Evolutionary conservation across 768 basidiomycete species (phyloP).

Genomic region (Termitomyces sp.): DNA sequence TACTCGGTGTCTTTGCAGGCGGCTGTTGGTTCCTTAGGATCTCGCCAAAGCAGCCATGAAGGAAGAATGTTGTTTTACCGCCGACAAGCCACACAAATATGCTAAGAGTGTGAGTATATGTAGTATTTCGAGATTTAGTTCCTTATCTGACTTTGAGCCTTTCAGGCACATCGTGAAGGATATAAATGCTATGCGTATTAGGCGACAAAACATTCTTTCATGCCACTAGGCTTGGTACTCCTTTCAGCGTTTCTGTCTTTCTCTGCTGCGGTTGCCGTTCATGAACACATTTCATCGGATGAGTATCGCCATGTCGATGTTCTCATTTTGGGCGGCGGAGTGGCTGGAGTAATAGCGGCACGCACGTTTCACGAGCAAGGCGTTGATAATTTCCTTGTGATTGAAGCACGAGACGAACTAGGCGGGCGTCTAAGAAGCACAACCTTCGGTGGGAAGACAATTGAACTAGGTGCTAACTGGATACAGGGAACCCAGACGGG

Average conservation of each 20-base stretch:
- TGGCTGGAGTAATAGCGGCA: constrained; percentile 62
- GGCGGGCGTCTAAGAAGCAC: constrained; percentile 55
- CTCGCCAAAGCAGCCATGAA: too few relatives aligned
- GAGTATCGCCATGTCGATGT: constrained; percentile 22
- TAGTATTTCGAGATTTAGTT: too few relatives aligned
- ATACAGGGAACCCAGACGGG: constrained; percentile 44
- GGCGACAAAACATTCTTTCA: too few relatives aligned
- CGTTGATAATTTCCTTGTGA: constrained; percentile 48
- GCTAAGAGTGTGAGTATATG: too few relatives aligned
- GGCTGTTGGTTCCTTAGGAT: too few relatives aligned
- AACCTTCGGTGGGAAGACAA: constrained; percentile 38
- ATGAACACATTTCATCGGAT: background rate
- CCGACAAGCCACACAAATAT: too few relatives aligned
- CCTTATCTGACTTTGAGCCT: too few relatives aligned
- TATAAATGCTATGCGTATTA: background rate
- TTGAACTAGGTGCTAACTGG: constrained; percentile 63
- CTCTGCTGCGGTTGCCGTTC: background rate
- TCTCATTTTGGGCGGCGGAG: constrained; percentile 61
- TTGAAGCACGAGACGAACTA: constrained; percentile 53
- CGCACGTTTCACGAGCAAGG: constrained; percentile 48
- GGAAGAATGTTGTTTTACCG: too few relatives aligned
- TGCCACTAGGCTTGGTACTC: background rate
- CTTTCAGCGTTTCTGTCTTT: background rate
- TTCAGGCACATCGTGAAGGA: too few relatives aligned
- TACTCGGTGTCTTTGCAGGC: too few relatives aligned